Percentiles rank a stretch among this genome's conserved stretches.
phyloP scores from a whole-genome alignment of 2,329 filamentous ascomycete genomes.

The Talaromyces sp. region DNA sequence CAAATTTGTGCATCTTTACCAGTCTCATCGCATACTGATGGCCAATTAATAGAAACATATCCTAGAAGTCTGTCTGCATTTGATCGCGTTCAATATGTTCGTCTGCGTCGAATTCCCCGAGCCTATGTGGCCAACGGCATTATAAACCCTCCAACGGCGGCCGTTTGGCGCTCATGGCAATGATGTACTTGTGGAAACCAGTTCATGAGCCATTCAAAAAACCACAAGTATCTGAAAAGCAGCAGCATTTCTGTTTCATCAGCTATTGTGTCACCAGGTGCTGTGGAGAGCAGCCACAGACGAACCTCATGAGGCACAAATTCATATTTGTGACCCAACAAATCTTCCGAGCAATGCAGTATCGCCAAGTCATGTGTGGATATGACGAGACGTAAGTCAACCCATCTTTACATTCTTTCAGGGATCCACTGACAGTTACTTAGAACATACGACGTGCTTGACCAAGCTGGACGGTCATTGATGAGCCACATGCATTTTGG shows the following conservation, averaged over 20 bases:
- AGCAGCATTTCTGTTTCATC: not conserved
- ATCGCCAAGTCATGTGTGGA: not conserved
- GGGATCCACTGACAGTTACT: not conserved
- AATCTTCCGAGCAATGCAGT: no score
- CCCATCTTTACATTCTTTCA: not conserved
- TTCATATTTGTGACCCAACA: no score
- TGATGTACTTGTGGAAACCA: not conserved
- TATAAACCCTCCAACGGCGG: not conserved
- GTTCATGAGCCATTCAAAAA: not conserved
- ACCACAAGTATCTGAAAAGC: not conserved
- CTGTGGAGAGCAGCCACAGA: not conserved
- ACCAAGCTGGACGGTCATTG: not conserved
- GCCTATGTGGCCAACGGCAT: not conserved
- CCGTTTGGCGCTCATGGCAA: not conserved
- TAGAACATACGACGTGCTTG: not conserved
- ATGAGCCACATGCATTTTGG: no score
- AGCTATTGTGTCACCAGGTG: not conserved
- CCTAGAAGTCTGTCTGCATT: not conserved
- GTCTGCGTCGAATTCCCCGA: not conserved
- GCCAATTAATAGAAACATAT: not conserved
- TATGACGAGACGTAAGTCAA: not conserved
- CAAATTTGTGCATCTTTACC: no score
- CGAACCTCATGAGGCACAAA: no score
- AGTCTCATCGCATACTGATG: no score
- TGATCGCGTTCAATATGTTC: not conserved